Base-by-base conservation (phyloP, 306 rosid genomes). In the Gastrolobium bilobum region DNA sequence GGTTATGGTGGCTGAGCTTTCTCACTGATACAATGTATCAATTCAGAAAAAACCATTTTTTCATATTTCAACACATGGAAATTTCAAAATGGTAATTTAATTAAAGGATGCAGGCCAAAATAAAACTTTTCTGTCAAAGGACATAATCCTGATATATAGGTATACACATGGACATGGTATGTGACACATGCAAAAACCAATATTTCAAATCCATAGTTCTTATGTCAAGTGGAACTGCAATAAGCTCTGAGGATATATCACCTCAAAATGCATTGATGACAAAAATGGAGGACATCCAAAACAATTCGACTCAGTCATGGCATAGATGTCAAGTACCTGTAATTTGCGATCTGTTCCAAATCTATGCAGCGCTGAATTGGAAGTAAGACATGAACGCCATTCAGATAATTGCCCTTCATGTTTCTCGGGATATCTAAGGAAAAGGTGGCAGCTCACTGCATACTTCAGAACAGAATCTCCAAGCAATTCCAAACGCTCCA, bases 401-500 rank as follows among this genome's bases (percentile, higher is more conserved):
- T 51, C 61, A n/a, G 88, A 30, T 65, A 91, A 82, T 66, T 91
- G 86, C 66, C 92, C 97, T 80, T 91, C 97, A 79, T 91, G 89
- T 67, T 84, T 89, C 62, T 84, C 61, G 34, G 89, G 89, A 75
- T 84, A 81, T 13, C 84, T 87, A 34, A 91, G 90, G 83, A 84
- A 89, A 68, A 86, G 89, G 82, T 87, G 86, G 84, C 92, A 89
- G 78, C 93, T 82, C 78, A 89, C 84, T 15, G 81, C 86, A 81
- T 91, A 91, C 84, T 91, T 91, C 38, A 91, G 71, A 72, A 89
- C 82, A 4, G 97, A 91, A 82, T 91, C 97, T 10, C 97, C 97
- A 44, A 91, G 92, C 77, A 91, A 86, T 81, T 89, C 97, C 81
- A 91, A 79, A 56, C 97, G 93, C 86, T 91, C 97, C 89, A 91